These are phyloP conservation scores for Mortierella hygrophila DNA, from an alignment of 192 early-diverging fungal species.

Conservation along the genomic window DNA sequence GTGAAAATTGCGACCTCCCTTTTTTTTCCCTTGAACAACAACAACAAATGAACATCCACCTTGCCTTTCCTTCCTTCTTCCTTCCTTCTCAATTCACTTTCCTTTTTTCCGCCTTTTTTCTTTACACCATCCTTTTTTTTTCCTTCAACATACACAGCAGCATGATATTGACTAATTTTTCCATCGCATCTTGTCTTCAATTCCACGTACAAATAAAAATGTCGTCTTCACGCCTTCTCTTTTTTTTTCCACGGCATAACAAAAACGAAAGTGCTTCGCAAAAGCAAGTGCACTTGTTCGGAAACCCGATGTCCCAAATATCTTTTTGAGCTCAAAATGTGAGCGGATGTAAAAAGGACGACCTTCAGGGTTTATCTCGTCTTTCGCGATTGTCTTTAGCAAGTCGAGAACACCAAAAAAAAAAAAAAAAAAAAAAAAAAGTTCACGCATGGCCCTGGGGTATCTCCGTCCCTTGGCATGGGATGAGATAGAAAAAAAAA, in stretches of 20 bases:
- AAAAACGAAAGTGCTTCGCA: neutral
- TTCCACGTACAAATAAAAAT: neutral
- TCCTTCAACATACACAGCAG: neutral
- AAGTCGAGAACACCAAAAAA: neutral
- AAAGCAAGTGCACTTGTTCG: neutral
- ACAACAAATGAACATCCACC: neutral
- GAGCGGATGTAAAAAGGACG: neutral
- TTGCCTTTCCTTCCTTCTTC: neutral
- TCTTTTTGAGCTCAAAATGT: neutral
- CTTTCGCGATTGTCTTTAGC: neutral
- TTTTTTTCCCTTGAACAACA: neutral
- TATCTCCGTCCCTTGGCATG: neutral
- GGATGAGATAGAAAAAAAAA: neutral
- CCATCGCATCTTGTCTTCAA: neutral
- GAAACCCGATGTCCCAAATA: neutral
- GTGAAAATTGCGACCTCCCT: neutral
- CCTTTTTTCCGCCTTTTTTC: neutral
- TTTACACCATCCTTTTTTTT: neutral
- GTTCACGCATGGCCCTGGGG: neutral
- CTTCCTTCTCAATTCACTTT: neutral
- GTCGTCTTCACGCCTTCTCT: neutral
- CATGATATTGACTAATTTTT: neutral
- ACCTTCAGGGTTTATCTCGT: conserved; percentile 5
- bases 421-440: neutral
- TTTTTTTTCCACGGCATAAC: neutral